These are phyloP conservation scores for Ramaria sp. DNA, from an alignment of 768 basidiomycete species.

Conservation along the genomic window DNA sequence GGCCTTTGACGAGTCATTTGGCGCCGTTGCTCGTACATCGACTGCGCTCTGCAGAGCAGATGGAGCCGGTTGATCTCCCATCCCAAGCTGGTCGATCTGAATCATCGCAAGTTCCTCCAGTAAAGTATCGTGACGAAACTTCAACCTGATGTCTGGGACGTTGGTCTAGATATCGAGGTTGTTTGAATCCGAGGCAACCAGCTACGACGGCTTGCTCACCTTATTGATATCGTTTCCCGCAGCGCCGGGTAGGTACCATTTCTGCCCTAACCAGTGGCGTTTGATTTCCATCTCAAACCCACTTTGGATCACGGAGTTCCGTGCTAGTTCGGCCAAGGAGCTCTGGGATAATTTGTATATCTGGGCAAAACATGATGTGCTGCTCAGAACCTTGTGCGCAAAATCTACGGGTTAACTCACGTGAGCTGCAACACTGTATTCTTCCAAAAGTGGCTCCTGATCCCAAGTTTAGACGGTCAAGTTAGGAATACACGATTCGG, in stretches of 20 bases:
- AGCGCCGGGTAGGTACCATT: constrained; percentile 90
- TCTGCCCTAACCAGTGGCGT: constrained; percentile 86
- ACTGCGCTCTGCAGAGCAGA: background rate
- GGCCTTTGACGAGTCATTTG: background rate
- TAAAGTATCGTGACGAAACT: constrained; percentile 86
- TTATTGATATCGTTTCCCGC: constrained; percentile 95
- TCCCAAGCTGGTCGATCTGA: constrained; percentile 10
- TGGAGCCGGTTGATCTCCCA: background rate
- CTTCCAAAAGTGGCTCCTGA: constrained; percentile 89
- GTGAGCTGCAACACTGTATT: constrained; percentile 97
- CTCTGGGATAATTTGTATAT: constrained; percentile 96
- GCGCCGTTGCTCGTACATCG: background rate
- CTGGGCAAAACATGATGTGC: constrained; percentile 30
- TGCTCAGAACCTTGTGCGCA: background rate
- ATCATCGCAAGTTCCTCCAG: constrained; percentile 77
- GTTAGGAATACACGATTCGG: background rate
- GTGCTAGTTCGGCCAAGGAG: constrained; percentile 91
- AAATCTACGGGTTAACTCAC: constrained; percentile 26
- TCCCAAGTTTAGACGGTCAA: background rate
- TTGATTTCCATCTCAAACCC: constrained; percentile 99
- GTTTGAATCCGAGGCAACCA: background rate
- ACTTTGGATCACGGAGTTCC: constrained; percentile 93
- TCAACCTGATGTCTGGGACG: constrained; percentile 82
- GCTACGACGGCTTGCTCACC: constrained; percentile 30
- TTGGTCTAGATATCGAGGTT: constrained; percentile 60